Evolutionary conservation across 2,329 filamentous ascomycete genomes (phyloP).

Genomic region (Chrysoporthe deuterocubensis): DNA sequence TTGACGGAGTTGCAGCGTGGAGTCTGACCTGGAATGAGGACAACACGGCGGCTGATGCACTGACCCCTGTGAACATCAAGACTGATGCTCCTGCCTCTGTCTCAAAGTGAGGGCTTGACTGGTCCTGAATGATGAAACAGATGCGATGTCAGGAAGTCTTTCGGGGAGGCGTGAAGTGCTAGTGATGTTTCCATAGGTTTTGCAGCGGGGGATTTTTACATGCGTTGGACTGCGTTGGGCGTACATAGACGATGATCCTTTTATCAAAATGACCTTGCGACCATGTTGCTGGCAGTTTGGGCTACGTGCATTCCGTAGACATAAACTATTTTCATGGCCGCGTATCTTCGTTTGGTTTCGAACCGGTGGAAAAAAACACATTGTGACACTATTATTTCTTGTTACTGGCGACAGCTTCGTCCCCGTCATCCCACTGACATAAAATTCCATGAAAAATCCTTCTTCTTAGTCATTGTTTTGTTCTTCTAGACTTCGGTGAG

Average conservation of each 20-base stretch:
- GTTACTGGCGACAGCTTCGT: not conserved
- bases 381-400: not conserved
- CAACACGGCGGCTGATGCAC: not conserved
- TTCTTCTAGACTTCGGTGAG: too few relatives aligned
- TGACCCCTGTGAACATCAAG: conserved; percentile 15
- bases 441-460: not conserved
- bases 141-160: not conserved
- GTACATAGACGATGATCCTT: not conserved
- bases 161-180: not conserved
- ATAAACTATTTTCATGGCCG: not conserved
- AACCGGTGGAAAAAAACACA: not conserved
- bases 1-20: not conserved
- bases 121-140: not conserved
- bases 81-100: conserved; percentile 9
- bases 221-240: not conserved
- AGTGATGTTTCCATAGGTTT: not conserved
- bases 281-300: not conserved
- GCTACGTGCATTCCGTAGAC: not conserved
- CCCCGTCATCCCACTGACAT: not conserved
- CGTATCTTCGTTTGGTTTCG: not conserved
- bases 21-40: conserved; percentile 17
- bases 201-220: not conserved
- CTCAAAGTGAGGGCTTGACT: not conserved
- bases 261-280: not conserved
- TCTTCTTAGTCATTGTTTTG: not conserved